Conservation (phyloP, 2,329 filamentous ascomycete genomes). For the Bipolaris sorokiniana region DNA sequence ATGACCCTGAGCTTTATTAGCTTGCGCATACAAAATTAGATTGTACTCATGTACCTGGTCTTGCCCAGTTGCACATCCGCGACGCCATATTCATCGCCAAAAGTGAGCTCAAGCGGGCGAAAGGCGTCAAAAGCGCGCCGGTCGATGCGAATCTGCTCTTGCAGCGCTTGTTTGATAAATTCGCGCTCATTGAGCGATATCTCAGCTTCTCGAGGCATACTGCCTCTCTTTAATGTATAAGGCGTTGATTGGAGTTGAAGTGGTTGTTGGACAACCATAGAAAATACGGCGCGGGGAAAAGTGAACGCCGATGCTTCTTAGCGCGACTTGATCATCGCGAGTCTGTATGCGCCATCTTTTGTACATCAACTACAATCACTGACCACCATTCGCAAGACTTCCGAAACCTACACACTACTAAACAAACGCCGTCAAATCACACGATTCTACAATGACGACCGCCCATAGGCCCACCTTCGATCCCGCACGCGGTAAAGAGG, state of each 20-base stretch:
- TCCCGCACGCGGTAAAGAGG: conserved; percentile 93
- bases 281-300: conserved; percentile 38
- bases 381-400: conserved; percentile 35
- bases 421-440: not conserved
- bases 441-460: conserved; percentile 52
- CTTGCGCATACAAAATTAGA: not conserved
- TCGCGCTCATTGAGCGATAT: conserved; percentile 87
- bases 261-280: conserved; percentile 13
- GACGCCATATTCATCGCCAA: conserved; percentile 90
- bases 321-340: conserved; percentile 21
- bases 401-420: conserved; percentile 28
- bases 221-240: conserved; percentile 25
- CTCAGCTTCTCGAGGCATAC: conserved; percentile 90
- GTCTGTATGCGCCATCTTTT: conserved; percentile 11
- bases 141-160: conserved; percentile 82
- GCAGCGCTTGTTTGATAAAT: conserved; percentile 83
- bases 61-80: conserved; percentile 87
- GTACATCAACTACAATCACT: conserved; percentile 13
- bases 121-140: conserved; percentile 81
- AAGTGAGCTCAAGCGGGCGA: conserved; percentile 75
- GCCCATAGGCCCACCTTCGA: conserved; percentile 92
- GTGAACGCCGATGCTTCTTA: conserved; percentile 22
- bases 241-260: conserved; percentile 14
- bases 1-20: conserved; percentile 66
- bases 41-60: conserved; percentile 68